Evolutionary conservation across 2,329 filamentous ascomycete genomes (phyloP).

Genomic region (Fusarium begoniae): DNA sequence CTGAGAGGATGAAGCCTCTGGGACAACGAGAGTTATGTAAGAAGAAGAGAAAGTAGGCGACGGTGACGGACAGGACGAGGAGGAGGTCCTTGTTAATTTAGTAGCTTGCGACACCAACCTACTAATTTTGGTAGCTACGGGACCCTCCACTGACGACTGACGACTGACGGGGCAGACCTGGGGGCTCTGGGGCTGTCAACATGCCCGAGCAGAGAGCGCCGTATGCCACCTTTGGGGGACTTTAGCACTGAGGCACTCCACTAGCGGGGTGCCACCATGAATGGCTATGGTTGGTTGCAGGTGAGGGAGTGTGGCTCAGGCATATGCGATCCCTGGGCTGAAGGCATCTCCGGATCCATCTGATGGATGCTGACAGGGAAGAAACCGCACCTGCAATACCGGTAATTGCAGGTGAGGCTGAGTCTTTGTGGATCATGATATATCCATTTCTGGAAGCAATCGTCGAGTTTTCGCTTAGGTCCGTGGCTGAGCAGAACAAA

Average conservation of each 20-base stretch:
- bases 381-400: not conserved
- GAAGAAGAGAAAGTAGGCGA: slow-evolving; percentile 14
- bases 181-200: slow-evolving; percentile 4
- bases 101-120: slow-evolving; percentile 27
- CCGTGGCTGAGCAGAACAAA: slow-evolving; percentile 14
- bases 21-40: slow-evolving; percentile 19
- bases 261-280: not conserved
- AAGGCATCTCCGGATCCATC: slow-evolving; percentile 22
- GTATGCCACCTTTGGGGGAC: slow-evolving; percentile 6
- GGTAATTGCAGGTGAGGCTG: slow-evolving; percentile 20
- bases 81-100: slow-evolving; percentile 31
- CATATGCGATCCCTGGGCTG: not conserved
- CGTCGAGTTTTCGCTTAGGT: slow-evolving; percentile 8
- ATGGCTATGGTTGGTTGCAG: slow-evolving; percentile 16
- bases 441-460: not conserved
- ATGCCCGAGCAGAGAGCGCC: slow-evolving; percentile 10
- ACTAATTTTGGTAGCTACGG: not conserved
- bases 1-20: slow-evolving; percentile 18
- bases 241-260: slow-evolving; percentile 1
- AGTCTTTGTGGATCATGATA: slow-evolving; percentile 13
- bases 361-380: slow-evolving; percentile 13
- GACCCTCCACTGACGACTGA: slow-evolving; percentile 9
- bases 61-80: slow-evolving; percentile 3
- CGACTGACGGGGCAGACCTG: not conserved
- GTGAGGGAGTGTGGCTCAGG: slow-evolving; percentile 12